Evolutionary conservation across 495 filamentous ascomycete species (phyloP), one percentile per base, ranked within the genome.

Genomic region (Baudoinia panamericana): DNA sequence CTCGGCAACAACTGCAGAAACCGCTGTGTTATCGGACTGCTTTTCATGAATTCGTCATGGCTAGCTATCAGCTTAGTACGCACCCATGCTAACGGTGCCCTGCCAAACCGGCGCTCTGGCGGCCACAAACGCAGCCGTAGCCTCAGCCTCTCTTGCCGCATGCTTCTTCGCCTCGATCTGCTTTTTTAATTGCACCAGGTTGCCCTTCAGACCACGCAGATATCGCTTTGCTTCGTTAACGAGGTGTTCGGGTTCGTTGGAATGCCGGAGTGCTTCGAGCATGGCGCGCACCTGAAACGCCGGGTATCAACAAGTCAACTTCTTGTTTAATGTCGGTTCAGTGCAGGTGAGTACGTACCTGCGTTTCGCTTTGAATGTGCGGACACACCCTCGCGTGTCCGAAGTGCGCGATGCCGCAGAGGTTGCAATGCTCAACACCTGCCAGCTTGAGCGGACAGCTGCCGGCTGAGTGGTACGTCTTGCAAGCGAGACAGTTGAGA

Each of bases 401-500:
- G 42, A 61, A 75, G 46, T 85, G 80, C 3, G 80, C 75, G 18
- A 78, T 58, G 8, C 77, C 76, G 48, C 80, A 85, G 3, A 83
- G 64, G 7, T 65, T 67, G 52, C 80, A 85, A 39, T 63, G 54
- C 50, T 84, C 77, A 8, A 67, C 61, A 0, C 76, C 77, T 15
- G 73, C 71, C 5, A 62, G 18, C 50, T 73, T 78, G 29, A 83
- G 60, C 2, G 68, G 69, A 46, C 80, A 85, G 12, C 53, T 53
- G 5, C 81, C 81, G 7, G 52, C 44, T 1, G 59, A 53, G 52
- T 85, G 80, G 15, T 32, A 35, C 11, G 54, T 50, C 3, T 51
- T 40, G 57, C 80, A 85, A 13, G 68, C 73, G 1, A 62, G 41
- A 47, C 80, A 84, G 32, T 36, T 46, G 23, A 51, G 12, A 15